phyloP scores from a whole-genome alignment of 441 rosid species.

The Raphanus hybrid region DNA sequence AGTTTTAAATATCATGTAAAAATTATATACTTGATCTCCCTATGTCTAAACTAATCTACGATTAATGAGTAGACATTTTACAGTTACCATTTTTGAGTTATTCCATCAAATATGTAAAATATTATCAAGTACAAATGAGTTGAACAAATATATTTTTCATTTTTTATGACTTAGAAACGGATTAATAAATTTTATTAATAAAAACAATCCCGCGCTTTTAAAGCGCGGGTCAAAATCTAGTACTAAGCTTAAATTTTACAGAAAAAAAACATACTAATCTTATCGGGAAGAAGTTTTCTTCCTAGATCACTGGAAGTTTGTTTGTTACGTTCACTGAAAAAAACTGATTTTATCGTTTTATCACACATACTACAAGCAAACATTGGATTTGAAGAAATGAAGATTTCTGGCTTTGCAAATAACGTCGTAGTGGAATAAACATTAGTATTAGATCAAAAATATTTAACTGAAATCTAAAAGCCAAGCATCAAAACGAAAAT shows the following conservation, averaged over 20 bases:
- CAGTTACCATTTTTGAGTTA: too few relatives aligned
- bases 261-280: background rate
- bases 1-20: background rate
- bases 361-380: background rate
- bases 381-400: background rate
- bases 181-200: too few relatives aligned
- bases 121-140: too few relatives aligned
- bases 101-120: too few relatives aligned
- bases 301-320: background rate
- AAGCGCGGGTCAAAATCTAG: too few relatives aligned
- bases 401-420: background rate
- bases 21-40: background rate
- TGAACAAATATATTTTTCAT: too few relatives aligned
- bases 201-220: too few relatives aligned
- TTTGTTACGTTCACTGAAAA: background rate
- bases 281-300: background rate
- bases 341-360: background rate
- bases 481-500: background rate
- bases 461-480: background rate
- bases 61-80: too few relatives aligned
- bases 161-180: too few relatives aligned
- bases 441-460: background rate
- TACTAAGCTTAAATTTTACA: too few relatives aligned
- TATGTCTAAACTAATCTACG: too few relatives aligned
- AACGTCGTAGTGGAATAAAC: conserved; percentile 1